Conservation (phyloP, 2,329 filamentous ascomycete genomes). For the Pseudomassariella vexata region DNA sequence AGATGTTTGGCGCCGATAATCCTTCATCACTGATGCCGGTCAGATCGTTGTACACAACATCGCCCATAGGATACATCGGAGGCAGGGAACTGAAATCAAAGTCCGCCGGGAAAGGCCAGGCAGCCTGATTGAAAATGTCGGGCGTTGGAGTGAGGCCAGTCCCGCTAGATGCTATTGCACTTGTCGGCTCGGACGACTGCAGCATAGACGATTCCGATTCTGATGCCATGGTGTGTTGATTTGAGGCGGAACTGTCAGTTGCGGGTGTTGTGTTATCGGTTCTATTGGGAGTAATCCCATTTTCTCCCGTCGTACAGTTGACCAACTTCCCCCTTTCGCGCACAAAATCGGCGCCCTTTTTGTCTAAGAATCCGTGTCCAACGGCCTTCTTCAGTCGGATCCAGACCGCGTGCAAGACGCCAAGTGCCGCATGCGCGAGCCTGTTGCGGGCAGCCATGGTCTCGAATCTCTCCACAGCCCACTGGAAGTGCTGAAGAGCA, state of each 20-base stretch:
- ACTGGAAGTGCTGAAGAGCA: constrained; percentile 51
- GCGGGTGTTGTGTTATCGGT: no score
- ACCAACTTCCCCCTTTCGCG: no score
- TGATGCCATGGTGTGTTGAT: no score
- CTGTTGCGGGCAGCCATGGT: constrained; percentile 48
- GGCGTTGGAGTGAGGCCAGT: constrained; percentile 17
- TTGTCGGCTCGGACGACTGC: constrained; percentile 1
- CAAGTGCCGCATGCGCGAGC: constrained; percentile 47
- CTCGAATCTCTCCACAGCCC: constrained; percentile 53
- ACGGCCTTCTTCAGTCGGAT: constrained; percentile 47
- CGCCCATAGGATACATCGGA: constrained; percentile 51
- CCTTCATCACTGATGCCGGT: constrained; percentile 30
- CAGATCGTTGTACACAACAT: constrained; percentile 52
- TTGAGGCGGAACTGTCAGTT: no score
- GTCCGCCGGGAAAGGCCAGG: constrained; percentile 36
- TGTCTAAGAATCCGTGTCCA: constrained; percentile 23
- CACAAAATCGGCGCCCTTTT: no score
- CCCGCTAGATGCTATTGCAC: no score
- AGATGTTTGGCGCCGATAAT: constrained; percentile 9
- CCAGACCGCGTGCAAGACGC: constrained; percentile 50
- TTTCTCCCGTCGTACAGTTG: no score
- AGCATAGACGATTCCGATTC: constrained; percentile 1
- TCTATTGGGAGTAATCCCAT: no score
- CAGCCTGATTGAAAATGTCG: constrained; percentile 14
- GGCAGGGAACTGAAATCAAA: constrained; percentile 47